Evolutionary conservation across 163 green algal genomes (phyloP).

Genomic region (Scenedesmus sp.): DNA sequence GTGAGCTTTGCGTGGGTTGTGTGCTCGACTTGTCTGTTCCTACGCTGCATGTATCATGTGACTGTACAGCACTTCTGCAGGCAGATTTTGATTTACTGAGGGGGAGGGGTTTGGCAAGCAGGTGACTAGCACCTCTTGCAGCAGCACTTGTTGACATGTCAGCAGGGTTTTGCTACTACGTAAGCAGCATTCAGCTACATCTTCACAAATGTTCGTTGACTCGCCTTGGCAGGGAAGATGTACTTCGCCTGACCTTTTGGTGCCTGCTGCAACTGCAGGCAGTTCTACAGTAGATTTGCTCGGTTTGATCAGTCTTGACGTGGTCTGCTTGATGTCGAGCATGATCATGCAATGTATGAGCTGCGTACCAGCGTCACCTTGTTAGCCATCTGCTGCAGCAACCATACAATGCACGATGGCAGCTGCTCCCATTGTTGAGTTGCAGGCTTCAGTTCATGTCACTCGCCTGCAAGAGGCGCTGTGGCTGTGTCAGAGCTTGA

Average conservation of each 20-base stretch:
- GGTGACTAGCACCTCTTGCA: constrained; percentile 1
- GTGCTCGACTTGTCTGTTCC: neutral
- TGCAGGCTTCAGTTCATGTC: too few species aligned
- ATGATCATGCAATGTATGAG: too few species aligned
- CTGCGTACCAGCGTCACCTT: too few species aligned
- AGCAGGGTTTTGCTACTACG: neutral
- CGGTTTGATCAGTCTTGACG: too few species aligned
- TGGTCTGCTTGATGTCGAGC: too few species aligned
- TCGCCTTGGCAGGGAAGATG: neutral
- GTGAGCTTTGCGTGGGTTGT: neutral
- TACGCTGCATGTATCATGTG: neutral
- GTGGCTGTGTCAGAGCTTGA: too few species aligned
- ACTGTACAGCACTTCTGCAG: neutral
- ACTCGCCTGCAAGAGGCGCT: too few species aligned
- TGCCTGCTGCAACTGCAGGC: too few species aligned
- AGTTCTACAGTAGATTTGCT: too few species aligned
- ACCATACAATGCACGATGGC: too few species aligned
- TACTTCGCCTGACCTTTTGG: neutral
- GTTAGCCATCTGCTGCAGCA: too few species aligned
- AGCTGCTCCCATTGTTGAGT: too few species aligned
- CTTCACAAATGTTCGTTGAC: neutral
- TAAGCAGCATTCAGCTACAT: neutral
- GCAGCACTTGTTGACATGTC: neutral
- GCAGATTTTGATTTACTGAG: neutral
- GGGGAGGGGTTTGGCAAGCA: neutral